phyloP scores from a whole-genome alignment of 2,329 filamentous ascomycete species.

The Ascochyta pisi region DNA sequence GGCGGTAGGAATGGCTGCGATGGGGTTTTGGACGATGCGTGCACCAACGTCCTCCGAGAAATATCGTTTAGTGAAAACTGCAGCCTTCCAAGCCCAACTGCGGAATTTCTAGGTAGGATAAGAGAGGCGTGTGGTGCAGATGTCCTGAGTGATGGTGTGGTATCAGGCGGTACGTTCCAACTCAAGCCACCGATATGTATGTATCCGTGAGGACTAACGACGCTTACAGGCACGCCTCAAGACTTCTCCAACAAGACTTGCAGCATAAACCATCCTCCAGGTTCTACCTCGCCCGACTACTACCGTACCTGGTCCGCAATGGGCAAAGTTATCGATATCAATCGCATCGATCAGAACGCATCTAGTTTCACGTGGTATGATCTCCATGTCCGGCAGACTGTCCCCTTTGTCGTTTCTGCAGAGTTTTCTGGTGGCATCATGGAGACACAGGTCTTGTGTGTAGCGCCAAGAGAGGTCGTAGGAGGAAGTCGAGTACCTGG shows the following conservation, averaged over 20 bases:
- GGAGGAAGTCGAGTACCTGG: conserved; percentile 3
- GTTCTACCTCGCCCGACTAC: not conserved
- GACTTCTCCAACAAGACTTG: conserved; percentile 1
- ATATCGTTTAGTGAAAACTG: not conserved
- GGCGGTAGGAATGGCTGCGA: conserved; percentile 6
- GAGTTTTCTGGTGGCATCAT: conserved; percentile 1
- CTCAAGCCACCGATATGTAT: too few species aligned
- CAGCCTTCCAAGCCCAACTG: not conserved
- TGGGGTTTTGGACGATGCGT: conserved; percentile 5
- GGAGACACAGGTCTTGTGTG: conserved; percentile 11
- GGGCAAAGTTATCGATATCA: not conserved
- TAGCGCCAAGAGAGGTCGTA: not conserved
- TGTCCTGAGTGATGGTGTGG: not conserved
- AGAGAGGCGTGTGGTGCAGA: not conserved
- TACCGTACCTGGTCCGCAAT: not conserved
- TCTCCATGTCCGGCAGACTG: conserved; percentile 1
- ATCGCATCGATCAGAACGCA: not conserved
- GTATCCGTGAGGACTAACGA: not conserved
- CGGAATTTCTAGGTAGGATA: not conserved
- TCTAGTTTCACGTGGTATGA: conserved; percentile 9
- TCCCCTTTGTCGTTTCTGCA: conserved; percentile 5
- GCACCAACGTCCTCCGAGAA: not conserved
- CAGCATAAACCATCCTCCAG: conserved; percentile 1
- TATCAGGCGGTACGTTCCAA: not conserved
- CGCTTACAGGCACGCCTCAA: not conserved